Conservation (phyloP, 1,284 basidiomycete genomes). For the Afroboletus lepidellus region DNA sequence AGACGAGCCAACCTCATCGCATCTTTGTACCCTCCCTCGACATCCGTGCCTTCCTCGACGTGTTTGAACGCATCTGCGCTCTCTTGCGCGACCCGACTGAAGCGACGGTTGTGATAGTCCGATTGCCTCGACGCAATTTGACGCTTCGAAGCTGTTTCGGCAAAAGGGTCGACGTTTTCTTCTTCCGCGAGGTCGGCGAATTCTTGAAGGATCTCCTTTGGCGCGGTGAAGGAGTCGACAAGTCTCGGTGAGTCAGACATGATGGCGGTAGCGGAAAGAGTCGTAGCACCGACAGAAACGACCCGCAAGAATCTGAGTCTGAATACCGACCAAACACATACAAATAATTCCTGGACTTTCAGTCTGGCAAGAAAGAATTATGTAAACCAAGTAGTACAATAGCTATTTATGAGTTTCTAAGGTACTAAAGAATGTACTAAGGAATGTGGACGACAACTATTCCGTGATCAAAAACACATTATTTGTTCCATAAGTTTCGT, state of each 20-base stretch:
- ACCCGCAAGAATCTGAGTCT: constrained; percentile 29
- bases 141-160: constrained; percentile 86
- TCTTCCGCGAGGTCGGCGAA: constrained; percentile 91
- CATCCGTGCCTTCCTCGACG: constrained; percentile 59
- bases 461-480: background rate
- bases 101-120: constrained; percentile 94
- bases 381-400: too few relatives aligned
- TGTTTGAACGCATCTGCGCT: constrained; percentile 78
- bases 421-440: too few relatives aligned
- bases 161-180: constrained; percentile 90
- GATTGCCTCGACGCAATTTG: constrained; percentile 94
- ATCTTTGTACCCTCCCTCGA: constrained; percentile 92
- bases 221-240: constrained; percentile 86
- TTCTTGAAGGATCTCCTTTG: constrained; percentile 93
- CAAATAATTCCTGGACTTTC: constrained; percentile 27
- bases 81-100: constrained; percentile 77
- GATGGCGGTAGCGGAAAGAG: constrained; percentile 28
- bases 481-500: constrained; percentile 11
- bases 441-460: too few relatives aligned
- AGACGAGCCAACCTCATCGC: constrained; percentile 91
- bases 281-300: constrained; percentile 2
- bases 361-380: too few relatives aligned
- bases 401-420: too few relatives aligned
- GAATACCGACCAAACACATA: constrained; percentile 29
- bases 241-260: constrained; percentile 55